Percentiles rank a stretch among this genome's conserved stretches.
Conservation (phyloP, 2,329 filamentous ascomycete species). For the Cytospora piceae region DNA sequence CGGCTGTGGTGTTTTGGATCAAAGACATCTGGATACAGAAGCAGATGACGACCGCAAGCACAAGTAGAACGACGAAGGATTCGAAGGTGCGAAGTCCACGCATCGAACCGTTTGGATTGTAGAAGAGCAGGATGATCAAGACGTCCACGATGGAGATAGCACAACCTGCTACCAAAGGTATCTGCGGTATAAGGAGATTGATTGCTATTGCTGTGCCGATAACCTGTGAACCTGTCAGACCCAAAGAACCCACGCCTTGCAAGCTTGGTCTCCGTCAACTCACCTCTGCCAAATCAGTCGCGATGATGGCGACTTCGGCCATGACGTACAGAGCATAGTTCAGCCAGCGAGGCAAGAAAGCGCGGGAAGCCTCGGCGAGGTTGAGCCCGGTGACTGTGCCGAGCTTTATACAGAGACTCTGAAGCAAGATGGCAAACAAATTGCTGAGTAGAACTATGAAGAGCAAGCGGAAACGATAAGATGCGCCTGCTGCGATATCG, state of each 20-base stretch:
- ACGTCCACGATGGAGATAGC: conserved; percentile 71
- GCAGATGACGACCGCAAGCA: conserved; percentile 70
- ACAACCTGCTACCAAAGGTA: conserved; percentile 70
- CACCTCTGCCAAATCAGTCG: conserved; percentile 72
- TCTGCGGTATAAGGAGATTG: conserved; percentile 64
- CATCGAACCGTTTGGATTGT: conserved; percentile 62
- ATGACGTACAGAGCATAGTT: conserved; percentile 65
- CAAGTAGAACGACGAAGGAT: conserved; percentile 63
- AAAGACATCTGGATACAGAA: conserved; percentile 72
- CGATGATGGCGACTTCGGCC: conserved; percentile 70
- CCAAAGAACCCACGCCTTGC: background rate
- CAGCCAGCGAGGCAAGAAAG: conserved; percentile 67
- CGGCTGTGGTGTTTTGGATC: conserved; percentile 57
- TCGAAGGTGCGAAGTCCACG: conserved; percentile 66
- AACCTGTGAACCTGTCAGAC: conserved; percentile 46
- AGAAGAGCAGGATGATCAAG: conserved; percentile 69
- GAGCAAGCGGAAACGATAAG: conserved; percentile 66
- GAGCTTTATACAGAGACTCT: conserved; percentile 69
- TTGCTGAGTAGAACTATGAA: conserved; percentile 73
- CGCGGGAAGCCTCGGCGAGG: conserved; percentile 67
- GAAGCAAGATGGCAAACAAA: conserved; percentile 71
- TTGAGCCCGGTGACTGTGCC: conserved; percentile 71
- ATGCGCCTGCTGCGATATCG: conserved; percentile 69
- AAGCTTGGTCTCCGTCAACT: conserved; percentile 22
- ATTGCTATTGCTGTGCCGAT: conserved; percentile 73